Base-by-base conservation (phyloP, 2,329 filamentous ascomycete species). In the Trichoderma atroviride region DNA sequence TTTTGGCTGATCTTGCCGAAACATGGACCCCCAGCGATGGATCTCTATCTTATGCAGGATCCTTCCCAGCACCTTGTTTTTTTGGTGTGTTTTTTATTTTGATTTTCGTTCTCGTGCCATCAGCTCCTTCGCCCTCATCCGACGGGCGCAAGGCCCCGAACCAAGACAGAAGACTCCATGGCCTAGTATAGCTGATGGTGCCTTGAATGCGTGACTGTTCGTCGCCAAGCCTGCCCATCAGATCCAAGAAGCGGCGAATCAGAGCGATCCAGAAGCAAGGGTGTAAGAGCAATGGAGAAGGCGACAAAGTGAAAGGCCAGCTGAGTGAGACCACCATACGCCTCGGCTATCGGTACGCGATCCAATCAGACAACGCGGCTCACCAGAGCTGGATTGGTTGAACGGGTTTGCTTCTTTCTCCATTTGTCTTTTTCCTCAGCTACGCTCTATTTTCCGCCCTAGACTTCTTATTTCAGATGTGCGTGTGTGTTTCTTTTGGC, bases 101-200 rank as follows among this genome's bases (percentile, higher is more conserved):
- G 6, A 6, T 19, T 43, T 43, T 43, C 7, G 1, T n/a, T 43
- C 7, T 43, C 14, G 40, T 40, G 31, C 57, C 40, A 10, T 22
- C 50, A 29, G 11, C 22, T 64, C 47, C 50, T 35, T 22, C 22
- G n/a, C 53, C 53, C 63, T 56, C 6, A 29, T 52, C 24, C 27
- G 14, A 52, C 63, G 63, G 63, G 63, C 63, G 63, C 55, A 66
- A 52, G 19, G 11, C 27, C 29, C 24, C 31, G 2, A 50, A 55
- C 47, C 19, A 64, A 50, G 31, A 16, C n/a, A n/a, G n/a, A n/a
- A n/a, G n/a, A n/a, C n/a, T n/a, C n/a, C n/a, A n/a, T 33, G 7
- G 7, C 11, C 14, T 0, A 14, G 33, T 9, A 43, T 9, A 43
- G 40, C 40, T 43, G 47, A 2, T 13, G 29, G n/a, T 19, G 43